These are phyloP conservation scores for Gracilaria caudata DNA, from an alignment of 23 red algal species.

Conservation along the genomic window DNA sequence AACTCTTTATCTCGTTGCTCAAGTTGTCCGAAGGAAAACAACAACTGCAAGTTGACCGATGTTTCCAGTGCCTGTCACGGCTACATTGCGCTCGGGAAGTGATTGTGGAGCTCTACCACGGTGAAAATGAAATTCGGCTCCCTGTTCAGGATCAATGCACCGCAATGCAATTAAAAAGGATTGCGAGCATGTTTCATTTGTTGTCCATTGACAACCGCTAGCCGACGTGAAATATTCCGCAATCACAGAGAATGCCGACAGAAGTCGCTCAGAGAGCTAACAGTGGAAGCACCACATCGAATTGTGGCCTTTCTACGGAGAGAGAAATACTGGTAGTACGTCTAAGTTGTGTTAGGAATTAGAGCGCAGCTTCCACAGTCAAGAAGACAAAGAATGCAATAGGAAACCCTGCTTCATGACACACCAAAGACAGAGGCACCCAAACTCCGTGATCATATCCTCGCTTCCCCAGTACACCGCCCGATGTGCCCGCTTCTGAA, in stretches of 20 bases:
- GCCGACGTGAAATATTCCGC: no score
- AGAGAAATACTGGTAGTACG: no score
- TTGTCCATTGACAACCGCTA: no score
- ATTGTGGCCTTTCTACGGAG: no score
- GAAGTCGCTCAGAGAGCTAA: no score
- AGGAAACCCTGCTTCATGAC: slow-evolving; percentile 24
- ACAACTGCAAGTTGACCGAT: background rate
- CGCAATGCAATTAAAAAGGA: slow-evolving; percentile 1
- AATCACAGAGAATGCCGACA: no score
- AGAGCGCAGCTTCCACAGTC: no score
- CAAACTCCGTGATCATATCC: slow-evolving; percentile 42
- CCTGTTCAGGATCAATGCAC: slow-evolving; percentile 25
- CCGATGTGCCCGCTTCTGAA: slow-evolving; percentile 2
- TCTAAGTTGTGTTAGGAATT: no score
- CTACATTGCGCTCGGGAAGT: background rate
- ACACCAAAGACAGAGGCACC: slow-evolving; percentile 35
- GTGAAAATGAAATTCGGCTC: background rate
- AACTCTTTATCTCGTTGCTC: slow-evolving; percentile 4
- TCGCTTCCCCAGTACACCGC: background rate
- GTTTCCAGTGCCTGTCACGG: slow-evolving; percentile 15
- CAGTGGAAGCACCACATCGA: no score
- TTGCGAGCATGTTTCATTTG: no score
- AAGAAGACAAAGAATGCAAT: no score
- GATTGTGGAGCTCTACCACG: background rate
- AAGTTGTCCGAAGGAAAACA: background rate